These are phyloP conservation scores for Phaeosphaeriaceae sp. DNA, from an alignment of 2,329 filamentous ascomycete species.

Conservation along the genomic window DNA sequence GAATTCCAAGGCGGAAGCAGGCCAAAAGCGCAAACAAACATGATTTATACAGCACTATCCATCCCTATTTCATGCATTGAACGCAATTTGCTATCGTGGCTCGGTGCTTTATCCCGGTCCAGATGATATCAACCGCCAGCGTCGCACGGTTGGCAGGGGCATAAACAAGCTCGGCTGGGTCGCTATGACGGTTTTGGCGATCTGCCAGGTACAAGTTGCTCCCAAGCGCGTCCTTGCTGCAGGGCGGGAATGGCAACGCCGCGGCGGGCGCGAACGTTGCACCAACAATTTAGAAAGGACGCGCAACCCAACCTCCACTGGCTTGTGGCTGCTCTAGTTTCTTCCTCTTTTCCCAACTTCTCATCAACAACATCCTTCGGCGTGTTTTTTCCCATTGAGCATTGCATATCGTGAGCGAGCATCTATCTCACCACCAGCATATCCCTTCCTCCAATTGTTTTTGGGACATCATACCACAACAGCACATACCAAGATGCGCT, in stretches of 20 bases:
- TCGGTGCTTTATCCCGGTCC: conserved; percentile 5
- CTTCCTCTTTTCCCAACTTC: conserved; percentile 13
- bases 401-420: not conserved
- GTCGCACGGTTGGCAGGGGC: not conserved
- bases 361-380: not conserved
- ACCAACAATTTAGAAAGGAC: conserved; percentile 13
- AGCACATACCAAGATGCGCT: conserved; percentile 33
- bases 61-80: conserved; percentile 10
- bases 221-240: conserved; percentile 23
- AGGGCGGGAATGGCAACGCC: conserved; percentile 1
- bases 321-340: not conserved
- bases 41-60: not conserved
- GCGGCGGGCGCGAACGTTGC: conserved; percentile 14
- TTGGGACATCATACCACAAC: conserved; percentile 8
- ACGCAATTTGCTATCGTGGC: not conserved
- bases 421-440: not conserved
- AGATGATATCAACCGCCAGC: conserved; percentile 11
- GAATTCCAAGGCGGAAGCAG: not conserved
- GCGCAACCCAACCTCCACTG: conserved; percentile 26
- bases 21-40: not conserved
- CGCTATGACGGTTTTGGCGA: conserved; percentile 16
- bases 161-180: conserved; percentile 1
- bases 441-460: not conserved
- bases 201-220: conserved; percentile 25
- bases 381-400: conserved; percentile 3